Conservation (phyloP, 2,329 filamentous ascomycete species). For the Amesomyces nigricolor region DNA sequence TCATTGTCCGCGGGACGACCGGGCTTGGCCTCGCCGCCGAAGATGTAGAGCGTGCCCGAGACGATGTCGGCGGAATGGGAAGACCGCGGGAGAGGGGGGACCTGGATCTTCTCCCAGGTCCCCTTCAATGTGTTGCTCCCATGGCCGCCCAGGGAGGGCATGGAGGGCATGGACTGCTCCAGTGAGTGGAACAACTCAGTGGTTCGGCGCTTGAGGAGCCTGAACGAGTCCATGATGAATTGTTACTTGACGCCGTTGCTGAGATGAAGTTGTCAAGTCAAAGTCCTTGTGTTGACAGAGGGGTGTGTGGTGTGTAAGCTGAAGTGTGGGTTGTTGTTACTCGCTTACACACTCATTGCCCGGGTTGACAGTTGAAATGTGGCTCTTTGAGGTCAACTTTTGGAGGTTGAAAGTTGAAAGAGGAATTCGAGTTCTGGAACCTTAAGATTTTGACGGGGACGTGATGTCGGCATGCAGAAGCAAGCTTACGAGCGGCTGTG, state of each 20-base stretch:
- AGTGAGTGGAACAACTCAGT: conserved; percentile 48
- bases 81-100: conserved; percentile 59
- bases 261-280: too few relatives aligned
- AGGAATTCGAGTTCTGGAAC: too few relatives aligned
- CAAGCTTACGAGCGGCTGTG: background rate
- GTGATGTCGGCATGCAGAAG: background rate
- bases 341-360: too few relatives aligned
- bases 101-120: conserved; percentile 55
- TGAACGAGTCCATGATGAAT: conserved; percentile 46
- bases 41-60: conserved; percentile 54
- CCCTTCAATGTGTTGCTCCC: conserved; percentile 41
- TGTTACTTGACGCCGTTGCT: background rate
- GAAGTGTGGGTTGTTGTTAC: too few relatives aligned
- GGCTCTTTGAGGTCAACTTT: too few relatives aligned
- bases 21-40: conserved; percentile 64
- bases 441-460: too few relatives aligned
- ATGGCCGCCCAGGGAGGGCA: conserved; percentile 29
- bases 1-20: conserved; percentile 64
- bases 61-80: conserved; percentile 65
- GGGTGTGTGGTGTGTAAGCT: too few relatives aligned
- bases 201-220: conserved; percentile 49
- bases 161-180: conserved; percentile 26
- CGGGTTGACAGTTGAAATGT: too few relatives aligned
- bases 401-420: too few relatives aligned
- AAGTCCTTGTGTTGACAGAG: background rate